Conservation (phyloP, 345 rosid species). For the Melaleuca alternifolia region DNA sequence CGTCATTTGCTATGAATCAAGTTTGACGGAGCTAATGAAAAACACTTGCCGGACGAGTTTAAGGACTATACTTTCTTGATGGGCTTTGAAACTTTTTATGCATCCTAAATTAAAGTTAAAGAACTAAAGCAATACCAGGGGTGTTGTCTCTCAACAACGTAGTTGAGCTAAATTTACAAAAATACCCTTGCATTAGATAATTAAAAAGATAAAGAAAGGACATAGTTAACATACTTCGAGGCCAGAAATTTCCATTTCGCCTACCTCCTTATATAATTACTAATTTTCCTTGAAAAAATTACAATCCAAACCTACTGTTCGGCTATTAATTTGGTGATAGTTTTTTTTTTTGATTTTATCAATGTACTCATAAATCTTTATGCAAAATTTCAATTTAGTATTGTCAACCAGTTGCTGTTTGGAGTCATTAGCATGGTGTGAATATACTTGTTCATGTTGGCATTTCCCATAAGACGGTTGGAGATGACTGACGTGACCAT, state of each 20-base stretch:
- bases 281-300: background rate
- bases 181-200: background rate
- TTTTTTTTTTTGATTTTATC: no score
- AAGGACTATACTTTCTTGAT: accelerated
- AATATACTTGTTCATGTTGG: background rate
- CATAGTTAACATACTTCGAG: background rate
- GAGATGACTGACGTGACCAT: background rate
- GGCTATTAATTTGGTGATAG: no score
- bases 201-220: background rate
- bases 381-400: no score
- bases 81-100: background rate
- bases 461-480: no score
- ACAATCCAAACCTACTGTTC: no score
- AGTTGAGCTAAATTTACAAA: background rate
- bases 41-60: accelerated
- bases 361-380: no score
- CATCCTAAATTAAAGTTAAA: background rate
- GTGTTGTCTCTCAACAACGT: no score
- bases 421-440: accelerated
- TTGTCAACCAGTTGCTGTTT: accelerated
- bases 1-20: background rate
- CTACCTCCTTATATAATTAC: background rate
- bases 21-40: accelerated
- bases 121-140: background rate
- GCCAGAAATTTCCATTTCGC: background rate